Evolutionary conservation across 306 rosid genomes (phyloP).

Genomic region (Lathyrus aphaca): DNA sequence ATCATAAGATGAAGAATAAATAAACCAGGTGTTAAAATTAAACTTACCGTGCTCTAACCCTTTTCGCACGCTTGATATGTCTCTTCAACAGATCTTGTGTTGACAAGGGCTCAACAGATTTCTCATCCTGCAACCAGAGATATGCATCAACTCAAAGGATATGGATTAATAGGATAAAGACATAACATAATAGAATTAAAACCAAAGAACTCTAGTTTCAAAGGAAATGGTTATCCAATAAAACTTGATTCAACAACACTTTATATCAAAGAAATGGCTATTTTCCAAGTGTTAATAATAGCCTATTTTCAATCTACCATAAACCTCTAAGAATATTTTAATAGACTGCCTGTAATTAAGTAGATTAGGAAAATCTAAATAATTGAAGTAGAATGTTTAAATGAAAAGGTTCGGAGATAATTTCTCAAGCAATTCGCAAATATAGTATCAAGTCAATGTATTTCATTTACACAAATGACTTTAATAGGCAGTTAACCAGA

Average conservation of each 20-base stretch:
- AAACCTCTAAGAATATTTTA: neutral
- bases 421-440: neutral
- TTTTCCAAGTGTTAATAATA: neutral
- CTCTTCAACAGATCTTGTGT: conserved; percentile 63
- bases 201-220: conserved; percentile 8
- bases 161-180: conserved; percentile 17
- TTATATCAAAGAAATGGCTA: neutral
- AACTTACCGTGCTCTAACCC: conserved; percentile 74
- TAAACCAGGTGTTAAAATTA: conserved; percentile 12
- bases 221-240: too few relatives aligned
- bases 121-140: conserved; percentile 57
- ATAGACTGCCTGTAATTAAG: neutral
- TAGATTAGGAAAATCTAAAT: conserved; percentile 7
- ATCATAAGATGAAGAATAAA: conserved; percentile 20
- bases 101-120: conserved; percentile 51
- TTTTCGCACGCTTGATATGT: conserved; percentile 83
- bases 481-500: conserved; percentile 22
- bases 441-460: neutral
- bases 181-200: conserved; percentile 4
- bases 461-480: conserved; percentile 32
- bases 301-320: conserved; percentile 14
- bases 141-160: conserved; percentile 21
- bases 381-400: conserved; percentile 2
- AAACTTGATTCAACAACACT: too few relatives aligned
- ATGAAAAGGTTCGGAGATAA: conserved; percentile 3